A percentile compares a stretch with the other conserved stretches of the same genome.
These are phyloP conservation scores for Polytrichum formosum DNA, from an alignment of 225 moss, liverwort and hornwort genomes.

Conservation along the genomic window DNA sequence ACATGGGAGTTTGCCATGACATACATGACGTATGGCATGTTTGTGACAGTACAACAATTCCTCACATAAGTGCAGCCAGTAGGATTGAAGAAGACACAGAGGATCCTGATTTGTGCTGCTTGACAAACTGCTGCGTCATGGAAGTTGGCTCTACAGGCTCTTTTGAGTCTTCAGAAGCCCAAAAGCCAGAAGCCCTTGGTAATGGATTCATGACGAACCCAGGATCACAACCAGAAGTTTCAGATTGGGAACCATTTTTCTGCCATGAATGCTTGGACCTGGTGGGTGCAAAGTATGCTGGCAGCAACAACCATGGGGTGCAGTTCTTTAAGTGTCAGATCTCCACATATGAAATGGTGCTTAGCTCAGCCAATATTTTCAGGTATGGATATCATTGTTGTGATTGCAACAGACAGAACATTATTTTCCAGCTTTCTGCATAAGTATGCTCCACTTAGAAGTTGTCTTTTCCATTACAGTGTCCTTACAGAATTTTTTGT, in stretches of 20 bases:
- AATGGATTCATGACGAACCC: slow-evolving; percentile 79
- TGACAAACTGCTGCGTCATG: slow-evolving; percentile 21
- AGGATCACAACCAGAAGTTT: slow-evolving; percentile 33
- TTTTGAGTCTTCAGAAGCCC: slow-evolving; percentile 9
- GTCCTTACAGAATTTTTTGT: neutral
- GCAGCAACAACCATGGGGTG: slow-evolving; percentile 52
- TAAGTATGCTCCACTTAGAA: no score
- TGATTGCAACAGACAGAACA: neutral
- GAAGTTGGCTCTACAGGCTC: neutral
- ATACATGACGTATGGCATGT: no score
- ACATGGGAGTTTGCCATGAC: slow-evolving; percentile 4
- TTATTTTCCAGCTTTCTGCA: no score
- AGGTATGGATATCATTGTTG: slow-evolving; percentile 28
- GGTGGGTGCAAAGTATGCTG: slow-evolving; percentile 56
- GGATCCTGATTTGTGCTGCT: slow-evolving; percentile 24
- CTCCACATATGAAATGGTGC: slow-evolving; percentile 48
- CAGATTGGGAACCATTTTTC: slow-evolving; percentile 52
- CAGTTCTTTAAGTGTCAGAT: slow-evolving; percentile 88
- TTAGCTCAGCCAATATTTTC: slow-evolving; percentile 52
- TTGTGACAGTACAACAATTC: slow-evolving; percentile 2
- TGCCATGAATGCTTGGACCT: slow-evolving; percentile 60
- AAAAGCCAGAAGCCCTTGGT: slow-evolving; percentile 38
- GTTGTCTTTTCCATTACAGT: neutral
- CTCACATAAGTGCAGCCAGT: neutral
- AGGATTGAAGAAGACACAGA: slow-evolving; percentile 4